Conservation (phyloP, 176 grass and related monocot genomes). For the Oryza longistaminata region DNA sequence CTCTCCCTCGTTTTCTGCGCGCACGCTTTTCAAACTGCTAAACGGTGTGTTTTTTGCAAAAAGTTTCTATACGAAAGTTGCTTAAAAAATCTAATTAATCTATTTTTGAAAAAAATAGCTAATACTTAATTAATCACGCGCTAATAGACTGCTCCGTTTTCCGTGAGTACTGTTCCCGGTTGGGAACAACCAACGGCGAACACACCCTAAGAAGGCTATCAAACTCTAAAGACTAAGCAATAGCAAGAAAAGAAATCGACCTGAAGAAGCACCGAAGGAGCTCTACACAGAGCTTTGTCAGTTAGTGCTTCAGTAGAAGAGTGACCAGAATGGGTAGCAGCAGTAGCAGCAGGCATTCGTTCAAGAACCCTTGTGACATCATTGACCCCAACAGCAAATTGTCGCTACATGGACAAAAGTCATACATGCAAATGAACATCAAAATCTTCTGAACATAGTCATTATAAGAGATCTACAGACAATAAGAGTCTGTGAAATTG, state of each 20-base stretch:
- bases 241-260: constrained; percentile 42
- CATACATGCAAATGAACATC: not conserved
- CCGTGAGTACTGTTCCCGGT: too few species aligned
- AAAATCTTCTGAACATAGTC: constrained; percentile 6
- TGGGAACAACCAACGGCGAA: too few species aligned
- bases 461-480: not conserved
- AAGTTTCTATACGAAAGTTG: too few species aligned
- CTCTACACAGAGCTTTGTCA: constrained; percentile 31
- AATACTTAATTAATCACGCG: too few species aligned
- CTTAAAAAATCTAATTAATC: too few species aligned
- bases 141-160: too few species aligned
- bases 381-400: constrained; percentile 89
- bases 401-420: constrained; percentile 48
- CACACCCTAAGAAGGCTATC: not conserved
- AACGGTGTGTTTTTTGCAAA: too few species aligned
- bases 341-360: constrained; percentile 50
- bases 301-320: constrained; percentile 33
- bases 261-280: constrained; percentile 70
- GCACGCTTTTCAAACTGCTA: too few species aligned
- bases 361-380: constrained; percentile 95
- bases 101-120: too few species aligned
- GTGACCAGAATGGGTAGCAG: constrained; percentile 8
- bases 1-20: too few species aligned
- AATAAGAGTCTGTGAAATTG: not conserved
- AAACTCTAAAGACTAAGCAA: not conserved